Conservation (phyloP, 192 early-diverging fungal species). For the Powellomyces hirtus region DNA sequence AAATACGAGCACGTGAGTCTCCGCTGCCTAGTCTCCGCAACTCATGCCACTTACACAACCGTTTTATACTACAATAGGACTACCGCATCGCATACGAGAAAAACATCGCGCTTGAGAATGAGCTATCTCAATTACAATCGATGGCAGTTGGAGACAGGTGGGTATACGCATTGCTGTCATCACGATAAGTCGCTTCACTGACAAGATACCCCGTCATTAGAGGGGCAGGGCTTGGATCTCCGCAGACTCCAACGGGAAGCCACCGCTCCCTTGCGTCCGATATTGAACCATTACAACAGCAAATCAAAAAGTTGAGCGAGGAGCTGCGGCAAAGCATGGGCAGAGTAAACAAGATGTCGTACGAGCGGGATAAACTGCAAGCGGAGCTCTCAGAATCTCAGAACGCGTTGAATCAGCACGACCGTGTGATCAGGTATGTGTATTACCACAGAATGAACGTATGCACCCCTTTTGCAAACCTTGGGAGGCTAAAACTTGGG, state of each 20-base stretch:
- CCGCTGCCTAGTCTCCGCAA: background rate
- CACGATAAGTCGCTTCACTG: too few relatives aligned
- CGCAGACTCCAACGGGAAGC: too few relatives aligned
- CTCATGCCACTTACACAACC: background rate
- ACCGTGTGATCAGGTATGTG: slow-evolving; percentile 29
- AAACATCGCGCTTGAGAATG: slow-evolving; percentile 54
- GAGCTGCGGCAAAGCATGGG: slow-evolving; percentile 28
- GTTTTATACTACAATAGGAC: too few relatives aligned
- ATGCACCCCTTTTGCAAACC: background rate
- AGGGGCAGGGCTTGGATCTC: too few relatives aligned
- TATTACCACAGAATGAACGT: slow-evolving; percentile 13
- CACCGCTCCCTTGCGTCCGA: too few relatives aligned
- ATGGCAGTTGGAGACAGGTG: slow-evolving; percentile 27
- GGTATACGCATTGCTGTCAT: too few relatives aligned
- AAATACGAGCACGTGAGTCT: slow-evolving; percentile 56
- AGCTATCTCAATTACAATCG: slow-evolving; percentile 38
- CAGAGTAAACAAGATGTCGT: slow-evolving; percentile 40
- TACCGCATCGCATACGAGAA: slow-evolving; percentile 52
- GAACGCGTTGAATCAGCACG: slow-evolving; percentile 37
- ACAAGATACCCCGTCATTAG: too few relatives aligned
- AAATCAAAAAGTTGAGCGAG: slow-evolving; percentile 19
- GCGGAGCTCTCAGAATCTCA: slow-evolving; percentile 16
- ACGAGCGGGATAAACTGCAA: slow-evolving; percentile 31
- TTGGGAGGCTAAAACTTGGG: background rate
- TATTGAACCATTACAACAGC: slow-evolving; percentile 15